Evolutionary conservation across 768 basidiomycete species (phyloP), one percentile per base, ranked within the genome.

Genomic region (Lanmaoa rubissima): DNA sequence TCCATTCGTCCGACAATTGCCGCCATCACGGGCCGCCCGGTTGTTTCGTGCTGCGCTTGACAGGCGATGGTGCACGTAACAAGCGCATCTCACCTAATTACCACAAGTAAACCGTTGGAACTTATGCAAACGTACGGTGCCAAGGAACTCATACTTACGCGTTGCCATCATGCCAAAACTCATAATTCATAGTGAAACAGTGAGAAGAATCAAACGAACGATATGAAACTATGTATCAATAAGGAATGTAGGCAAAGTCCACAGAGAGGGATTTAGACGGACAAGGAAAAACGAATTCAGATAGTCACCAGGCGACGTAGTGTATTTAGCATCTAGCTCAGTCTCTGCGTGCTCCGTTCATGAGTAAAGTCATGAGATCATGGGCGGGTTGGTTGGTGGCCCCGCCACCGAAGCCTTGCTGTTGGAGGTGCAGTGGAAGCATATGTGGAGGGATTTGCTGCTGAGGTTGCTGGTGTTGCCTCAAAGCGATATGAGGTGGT

Each of bases 281-380:
- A 53, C 35, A 40, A 28, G 4, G 44, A 53, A 31, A 57, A 57
- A 54, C 55, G 48, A 59, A 61, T 60, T 58, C 56, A 54, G 42
- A 51, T 53, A 54, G 53, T 62, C 39, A 55, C 51, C 45, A 24
- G 48, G 38, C 45, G 32, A 43, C 40, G 40, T 56, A 58, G 49
- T 51, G 64, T 62, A 61, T 49, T 58, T 42, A 61, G 46, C 42
- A 52, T 49, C 51, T 46, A 55, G 51, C 62, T 84, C 75, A 90
- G 63, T 90, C 87, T 72, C 88, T 77, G 61, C 82, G 85, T 40
- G 61, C 58, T 53, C 86, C 87, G 51, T 85, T 87, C 88, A 93
- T 86, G 59, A 93, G 80, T 57, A 93, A 78, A 44, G 90, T 84
- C 86, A 93, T 92, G 62, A 93, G 74, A 68, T 93, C 90, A 59